Base-by-base conservation (phyloP, 345 rosid species). In the Arabis alpina region DNA sequence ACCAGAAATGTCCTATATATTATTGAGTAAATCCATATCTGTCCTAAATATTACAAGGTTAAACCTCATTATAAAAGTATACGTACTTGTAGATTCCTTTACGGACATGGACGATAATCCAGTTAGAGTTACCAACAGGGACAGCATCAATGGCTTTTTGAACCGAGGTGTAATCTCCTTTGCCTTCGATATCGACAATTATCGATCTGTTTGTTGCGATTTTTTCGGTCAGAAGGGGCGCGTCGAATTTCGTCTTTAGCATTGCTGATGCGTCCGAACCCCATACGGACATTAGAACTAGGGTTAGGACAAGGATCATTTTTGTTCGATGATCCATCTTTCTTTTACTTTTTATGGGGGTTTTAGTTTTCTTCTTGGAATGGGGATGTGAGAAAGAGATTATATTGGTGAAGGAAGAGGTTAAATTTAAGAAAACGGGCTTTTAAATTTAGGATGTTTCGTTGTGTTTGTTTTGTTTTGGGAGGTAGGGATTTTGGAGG, bases 31-130 rank as follows among this genome's bases (percentile, higher is more conserved):
- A 14, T 16, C 12, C 30, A 14, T 62, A 27, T 13, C 27, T 44
- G 13, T 13, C 23, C 23, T 19, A 19, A 19, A 19, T 19, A 19
- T 19, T 44, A 59, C 60, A 74, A 45, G 51, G 37, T 44, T 44
- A 60, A 74, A 51, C 48, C 42, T 43, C 45, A n/a, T 19, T 19
- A 19, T n/a, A 24, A 66, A 41, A 0, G 12, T 44, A 42, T 4
- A 72, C 62, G 59, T 82, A 90, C 98, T 89, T 85, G 75, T 87
- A 91, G 13, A 82, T 62, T 53, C 98, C 98, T 80, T 91, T 89
- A 78, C 91, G 82, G 11, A 93, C 60, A 75, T 93, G 97, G 76
- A 93, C 84, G 59, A 91, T 83, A 51, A 91, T 69, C 98, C 98
- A 93, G 4, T 71, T 13, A 39, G 79, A 50, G 68, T 93, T 91